Percentiles rank a stretch among this genome's conserved stretches.
Conservation (phyloP, 306 rosid genomes). For the Ochetophila trinervis region DNA sequence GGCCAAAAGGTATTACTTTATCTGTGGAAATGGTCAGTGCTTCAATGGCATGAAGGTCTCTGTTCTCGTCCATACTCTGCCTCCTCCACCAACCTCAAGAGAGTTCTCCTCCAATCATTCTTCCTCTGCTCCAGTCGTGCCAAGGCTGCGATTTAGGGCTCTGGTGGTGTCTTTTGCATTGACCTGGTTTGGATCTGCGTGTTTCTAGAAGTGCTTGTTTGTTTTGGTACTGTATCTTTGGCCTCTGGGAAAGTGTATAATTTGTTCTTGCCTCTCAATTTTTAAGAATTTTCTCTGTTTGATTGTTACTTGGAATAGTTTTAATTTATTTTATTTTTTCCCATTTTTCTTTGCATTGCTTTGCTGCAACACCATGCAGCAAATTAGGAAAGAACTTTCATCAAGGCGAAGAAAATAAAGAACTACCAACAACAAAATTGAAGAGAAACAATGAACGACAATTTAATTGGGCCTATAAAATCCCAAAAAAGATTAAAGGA, state of each 20-base stretch:
- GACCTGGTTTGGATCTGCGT: slow-evolving; percentile 32
- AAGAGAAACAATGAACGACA: too few species aligned
- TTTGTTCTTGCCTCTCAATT: slow-evolving; percentile 1
- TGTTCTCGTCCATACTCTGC: slow-evolving; percentile 63
- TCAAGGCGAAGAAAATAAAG: too few species aligned
- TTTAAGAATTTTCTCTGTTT: neutral
- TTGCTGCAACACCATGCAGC: too few species aligned
- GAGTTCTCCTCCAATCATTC: slow-evolving; percentile 20
- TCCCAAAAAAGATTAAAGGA: too few species aligned
- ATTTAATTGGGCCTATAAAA: too few species aligned
- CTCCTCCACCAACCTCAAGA: slow-evolving; percentile 42
- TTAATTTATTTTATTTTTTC: neutral
- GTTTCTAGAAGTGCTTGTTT: slow-evolving; percentile 27
- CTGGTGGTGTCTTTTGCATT: slow-evolving; percentile 26
- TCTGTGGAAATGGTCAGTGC: slow-evolving; percentile 86
- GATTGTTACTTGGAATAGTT: neutral
- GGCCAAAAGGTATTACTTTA: slow-evolving; percentile 72
- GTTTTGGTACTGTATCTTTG: neutral
- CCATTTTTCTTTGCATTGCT: neutral
- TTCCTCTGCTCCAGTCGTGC: slow-evolving; percentile 25
- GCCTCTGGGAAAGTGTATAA: slow-evolving; percentile 4
- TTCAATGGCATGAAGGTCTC: slow-evolving; percentile 80
- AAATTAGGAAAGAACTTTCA: too few species aligned
- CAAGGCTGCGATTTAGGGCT: slow-evolving; percentile 16
- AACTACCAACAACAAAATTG: too few species aligned